phyloP scores from a whole-genome alignment of 2,329 filamentous ascomycete genomes.

The Colletotrichum sidae region DNA sequence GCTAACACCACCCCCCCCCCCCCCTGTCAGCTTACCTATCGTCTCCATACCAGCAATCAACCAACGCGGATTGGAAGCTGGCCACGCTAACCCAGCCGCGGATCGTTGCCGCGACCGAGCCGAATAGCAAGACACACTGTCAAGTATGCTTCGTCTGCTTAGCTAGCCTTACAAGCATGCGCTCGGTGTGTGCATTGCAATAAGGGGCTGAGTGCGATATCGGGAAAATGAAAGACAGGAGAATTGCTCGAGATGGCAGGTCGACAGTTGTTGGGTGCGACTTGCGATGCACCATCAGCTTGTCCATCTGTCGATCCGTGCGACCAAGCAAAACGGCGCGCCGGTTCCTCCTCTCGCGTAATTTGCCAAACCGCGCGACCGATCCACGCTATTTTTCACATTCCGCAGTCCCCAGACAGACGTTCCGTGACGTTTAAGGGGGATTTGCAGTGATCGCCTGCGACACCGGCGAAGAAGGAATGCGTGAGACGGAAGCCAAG shows the following conservation, averaged over 20 bases:
- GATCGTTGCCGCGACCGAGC: slow-evolving; percentile 10
- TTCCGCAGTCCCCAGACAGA: slow-evolving; percentile 9
- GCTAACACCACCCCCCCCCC: no score
- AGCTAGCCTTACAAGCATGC: not conserved
- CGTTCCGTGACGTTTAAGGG: slow-evolving; percentile 30
- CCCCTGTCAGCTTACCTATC: no score
- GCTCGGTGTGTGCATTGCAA: not conserved
- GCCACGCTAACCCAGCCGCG: slow-evolving; percentile 20
- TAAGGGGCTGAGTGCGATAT: not conserved
- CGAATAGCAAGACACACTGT: no score
- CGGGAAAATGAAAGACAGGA: slow-evolving; percentile 21
- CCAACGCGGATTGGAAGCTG: not conserved
- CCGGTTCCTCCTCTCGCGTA: slow-evolving; percentile 1
- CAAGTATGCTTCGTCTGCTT: no score
- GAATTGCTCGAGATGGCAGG: slow-evolving; percentile 23
- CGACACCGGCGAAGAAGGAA: slow-evolving; percentile 10
- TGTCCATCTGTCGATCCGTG: slow-evolving; percentile 25
- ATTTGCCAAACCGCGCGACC: slow-evolving; percentile 1
- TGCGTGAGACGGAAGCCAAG: slow-evolving; percentile 10
- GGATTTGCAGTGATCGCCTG: slow-evolving; percentile 31
- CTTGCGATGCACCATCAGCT: not conserved
- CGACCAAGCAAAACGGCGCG: slow-evolving; percentile 13
- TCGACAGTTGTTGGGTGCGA: not conserved
- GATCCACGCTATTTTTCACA: slow-evolving; percentile 22
- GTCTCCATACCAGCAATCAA: slow-evolving; percentile 15